These are phyloP conservation scores for Talaromyces sp. DNA, from an alignment of 2,329 filamentous ascomycete genomes.

Conservation along the genomic window DNA sequence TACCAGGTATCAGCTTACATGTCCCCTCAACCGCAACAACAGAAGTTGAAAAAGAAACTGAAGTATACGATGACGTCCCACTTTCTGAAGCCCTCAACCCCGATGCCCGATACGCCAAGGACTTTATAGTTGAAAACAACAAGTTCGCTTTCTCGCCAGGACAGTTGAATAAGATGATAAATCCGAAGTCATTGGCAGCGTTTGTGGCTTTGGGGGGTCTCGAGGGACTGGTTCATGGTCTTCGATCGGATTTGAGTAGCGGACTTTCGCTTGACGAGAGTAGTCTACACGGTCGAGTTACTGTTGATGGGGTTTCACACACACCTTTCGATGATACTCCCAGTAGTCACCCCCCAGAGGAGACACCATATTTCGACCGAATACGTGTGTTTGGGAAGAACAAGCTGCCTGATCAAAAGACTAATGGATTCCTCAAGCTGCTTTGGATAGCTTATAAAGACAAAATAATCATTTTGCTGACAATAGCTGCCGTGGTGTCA, in stretches of 20 bases:
- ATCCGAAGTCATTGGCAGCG: conserved; percentile 79
- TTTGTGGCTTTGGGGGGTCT: conserved; percentile 79
- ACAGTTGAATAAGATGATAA: conserved; percentile 80
- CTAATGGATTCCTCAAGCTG: conserved; percentile 48
- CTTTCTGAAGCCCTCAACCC: not conserved
- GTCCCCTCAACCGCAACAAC: not conserved
- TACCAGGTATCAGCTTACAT: not conserved
- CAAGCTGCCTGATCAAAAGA: not conserved
- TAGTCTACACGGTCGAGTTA: not conserved
- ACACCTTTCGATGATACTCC: not conserved
- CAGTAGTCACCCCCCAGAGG: not conserved
- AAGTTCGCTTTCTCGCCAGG: conserved; percentile 44
- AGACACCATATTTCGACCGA: not conserved
- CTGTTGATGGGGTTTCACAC: not conserved
- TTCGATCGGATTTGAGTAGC: not conserved
- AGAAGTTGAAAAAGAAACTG: not conserved
- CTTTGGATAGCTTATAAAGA: conserved; percentile 71
- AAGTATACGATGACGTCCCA: not conserved
- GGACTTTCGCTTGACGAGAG: not conserved
- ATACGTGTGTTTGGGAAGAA: not conserved
- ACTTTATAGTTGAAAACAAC: not conserved
- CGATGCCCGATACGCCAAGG: not conserved
- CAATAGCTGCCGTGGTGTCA: conserved; percentile 64
- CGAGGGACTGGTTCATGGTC: conserved; percentile 52
- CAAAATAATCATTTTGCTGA: conserved; percentile 67